These are phyloP conservation scores for Leccinum fibrillosum DNA, from an alignment of 768 basidiomycete species.

Conservation along the genomic window DNA sequence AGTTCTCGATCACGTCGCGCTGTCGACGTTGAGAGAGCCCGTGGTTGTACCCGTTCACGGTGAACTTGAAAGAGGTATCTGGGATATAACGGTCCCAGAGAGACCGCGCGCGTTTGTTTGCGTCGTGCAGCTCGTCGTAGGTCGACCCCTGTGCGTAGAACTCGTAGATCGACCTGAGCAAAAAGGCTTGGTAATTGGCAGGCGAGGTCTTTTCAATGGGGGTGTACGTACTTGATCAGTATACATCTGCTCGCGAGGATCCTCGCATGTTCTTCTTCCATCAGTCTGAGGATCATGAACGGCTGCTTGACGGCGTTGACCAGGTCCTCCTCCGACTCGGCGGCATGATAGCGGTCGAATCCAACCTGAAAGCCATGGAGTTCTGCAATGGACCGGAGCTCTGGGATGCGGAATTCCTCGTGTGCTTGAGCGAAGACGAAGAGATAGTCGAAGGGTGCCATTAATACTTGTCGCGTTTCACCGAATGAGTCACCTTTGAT, in stretches of 20 bases:
- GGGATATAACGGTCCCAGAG: conserved; percentile 60
- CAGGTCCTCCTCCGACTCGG: conserved; percentile 34
- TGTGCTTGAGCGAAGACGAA: conserved; percentile 81
- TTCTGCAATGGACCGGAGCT: conserved; percentile 74
- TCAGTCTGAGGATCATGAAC: conserved; percentile 70
- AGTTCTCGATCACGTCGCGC: conserved; percentile 67
- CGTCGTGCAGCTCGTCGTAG: conserved; percentile 68
- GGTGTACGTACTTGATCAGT: conserved; percentile 65
- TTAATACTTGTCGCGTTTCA: neutral
- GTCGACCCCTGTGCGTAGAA: conserved; percentile 68
- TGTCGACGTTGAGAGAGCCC: conserved; percentile 68
- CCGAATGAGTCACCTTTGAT: conserved; percentile 5
- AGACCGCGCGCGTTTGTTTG: conserved; percentile 39
- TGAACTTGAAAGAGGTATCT: conserved; percentile 78
- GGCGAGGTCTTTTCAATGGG: no score
- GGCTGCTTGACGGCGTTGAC: conserved; percentile 53
- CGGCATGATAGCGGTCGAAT: conserved; percentile 37
- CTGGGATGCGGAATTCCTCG: conserved; percentile 79
- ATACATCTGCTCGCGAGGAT: conserved; percentile 77
- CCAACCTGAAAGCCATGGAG: conserved; percentile 62
- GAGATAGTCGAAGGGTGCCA: conserved; percentile 42
- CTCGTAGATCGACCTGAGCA: conserved; percentile 67
- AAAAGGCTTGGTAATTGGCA: neutral
- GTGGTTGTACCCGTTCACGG: conserved; percentile 71
- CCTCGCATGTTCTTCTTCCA: conserved; percentile 68